Evolutionary conservation across 2,329 filamentous ascomycete species (phyloP), one percentile per base, ranked within the genome.

Genomic region (Apiospora arundinis): DNA sequence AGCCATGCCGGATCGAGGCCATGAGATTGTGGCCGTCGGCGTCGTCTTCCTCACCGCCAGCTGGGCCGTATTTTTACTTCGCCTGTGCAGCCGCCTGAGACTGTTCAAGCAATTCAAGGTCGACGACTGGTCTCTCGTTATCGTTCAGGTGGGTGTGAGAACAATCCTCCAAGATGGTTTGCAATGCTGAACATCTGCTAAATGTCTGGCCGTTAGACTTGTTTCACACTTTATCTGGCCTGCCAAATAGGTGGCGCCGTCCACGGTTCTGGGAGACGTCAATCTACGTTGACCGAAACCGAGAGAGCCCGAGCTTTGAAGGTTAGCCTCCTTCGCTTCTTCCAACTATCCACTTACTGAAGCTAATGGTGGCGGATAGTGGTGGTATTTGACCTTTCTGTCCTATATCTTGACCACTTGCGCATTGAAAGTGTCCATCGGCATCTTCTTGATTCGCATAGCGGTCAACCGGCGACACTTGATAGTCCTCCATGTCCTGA

Each of bases 401-500:
- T n/a, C 63, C n/a, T 71, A 71, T 23, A 56, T 69, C 14, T 28
- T 71, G 12, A 40, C 37, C n/a, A 67, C 67, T 18, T 69, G 67
- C 66, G 25, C 68, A 1, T 67, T 71, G 28, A 71, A 71, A 45
- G 49, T 71, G 7, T 49, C 56, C 2, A 23, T 71, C 12, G 70
- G 70, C 12, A 37, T 71, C 4, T 71, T 71, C 23, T 60, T 71
- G n/a, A 28, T 69, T 12, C 67, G 67, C 11, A 40, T 71, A 18
- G 70, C 70, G 21, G 32, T 67, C 67, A 44, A 56, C 18, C 52
- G 12, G 16, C 32, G 63, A 9, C 70, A 71, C 23, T 52, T 71
- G 3, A 40, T 56, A 8, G 32, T 67, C 5, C n/a, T 71, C 3
- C 56, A 68, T 12, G 5, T 67, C 32, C 21, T 71, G 2, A 71